Conservation (phyloP, 2,329 filamentous ascomycete genomes). For the Colletotrichum navitas region DNA sequence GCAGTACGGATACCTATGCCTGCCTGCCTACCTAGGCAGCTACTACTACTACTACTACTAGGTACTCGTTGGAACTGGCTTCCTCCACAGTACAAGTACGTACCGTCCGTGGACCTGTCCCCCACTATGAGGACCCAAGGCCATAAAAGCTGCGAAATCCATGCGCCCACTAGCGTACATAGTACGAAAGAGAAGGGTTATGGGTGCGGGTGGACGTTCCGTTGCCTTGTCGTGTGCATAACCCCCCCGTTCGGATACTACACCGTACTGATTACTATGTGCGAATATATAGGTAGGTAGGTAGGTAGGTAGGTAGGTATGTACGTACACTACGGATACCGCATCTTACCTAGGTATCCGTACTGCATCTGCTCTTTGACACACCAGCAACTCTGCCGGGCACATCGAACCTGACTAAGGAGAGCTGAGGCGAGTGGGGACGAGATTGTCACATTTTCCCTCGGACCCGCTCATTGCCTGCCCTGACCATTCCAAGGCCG, state of each 20-base stretch:
- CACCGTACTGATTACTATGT: too few species aligned
- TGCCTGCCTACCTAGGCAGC: too few species aligned
- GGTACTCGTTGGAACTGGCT: background rate
- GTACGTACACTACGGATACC: background rate
- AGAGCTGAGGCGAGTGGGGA: background rate
- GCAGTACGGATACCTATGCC: too few species aligned
- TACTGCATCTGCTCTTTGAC: background rate
- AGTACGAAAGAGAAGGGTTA: background rate
- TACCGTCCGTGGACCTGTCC: background rate
- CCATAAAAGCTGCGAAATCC: constrained; percentile 2
- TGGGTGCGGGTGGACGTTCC: background rate
- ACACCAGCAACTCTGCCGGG: constrained; percentile 4
- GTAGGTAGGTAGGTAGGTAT: too few species aligned
- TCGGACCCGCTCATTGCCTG: constrained; percentile 32
- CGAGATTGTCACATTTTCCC: background rate
- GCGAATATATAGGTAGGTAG: too few species aligned
- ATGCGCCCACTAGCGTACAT: constrained; percentile 3
- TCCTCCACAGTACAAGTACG: constrained; percentile 6
- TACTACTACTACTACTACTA: too few species aligned
- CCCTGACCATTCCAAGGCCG: constrained; percentile 26
- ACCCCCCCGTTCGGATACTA: background rate
- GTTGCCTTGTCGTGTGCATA: background rate
- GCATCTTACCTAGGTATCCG: too few species aligned
- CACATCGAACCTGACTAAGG: constrained; percentile 33
- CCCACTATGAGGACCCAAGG: background rate